Evolutionary conservation across 805 yeast genomes (phyloP), one percentile per base, ranked within the genome.

Genomic region (Ogataea wickerhamii): DNA sequence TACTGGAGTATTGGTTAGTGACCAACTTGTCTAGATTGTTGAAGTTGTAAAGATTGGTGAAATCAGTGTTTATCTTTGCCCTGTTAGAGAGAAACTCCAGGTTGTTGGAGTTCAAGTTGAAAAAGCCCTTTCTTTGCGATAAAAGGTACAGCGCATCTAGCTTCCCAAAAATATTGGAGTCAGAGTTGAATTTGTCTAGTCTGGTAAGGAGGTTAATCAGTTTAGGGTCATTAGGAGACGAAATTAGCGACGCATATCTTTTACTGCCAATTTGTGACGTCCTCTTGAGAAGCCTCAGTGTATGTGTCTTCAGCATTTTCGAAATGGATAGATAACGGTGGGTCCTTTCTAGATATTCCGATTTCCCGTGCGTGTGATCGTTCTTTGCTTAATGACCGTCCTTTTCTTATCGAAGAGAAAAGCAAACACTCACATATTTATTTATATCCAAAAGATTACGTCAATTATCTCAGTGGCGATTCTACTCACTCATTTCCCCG

Each of bases 41-140:
- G 24, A 60, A 55, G 32, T 60, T 51, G 42, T 50, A 44, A 22
- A 58, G 34, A 37, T 60, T 60, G 17, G 47, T 46, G 36, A 47
- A 52, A 13, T 45, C 43, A 13, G 40, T 40, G 11, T 46, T 47
- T 6, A 60, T 53, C 34, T 46, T 49, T 4, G 44, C 29, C 6
- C 47, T 44, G 37, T 60, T 60, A 6, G 63, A 55, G 23, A 49
- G 42, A 39, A 60, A 60, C 25, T 52, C 56, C 16, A 60, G 47
- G 31, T 58, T 55, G 37, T 59, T 59, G 13, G 59, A 42, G 35
- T 48, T 52, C 12, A 49, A 18, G 35, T 58, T 55, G 36, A 53
- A 58, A 26, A 60, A 60, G 2, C 65, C 65, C 38, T 60, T 60
- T 36, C 61, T 50, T 35, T 57, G 58, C n/a, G 59, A 46, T 7